Base-by-base conservation (phyloP, 2,329 filamentous ascomycete species). In the Penicillium hordei region DNA sequence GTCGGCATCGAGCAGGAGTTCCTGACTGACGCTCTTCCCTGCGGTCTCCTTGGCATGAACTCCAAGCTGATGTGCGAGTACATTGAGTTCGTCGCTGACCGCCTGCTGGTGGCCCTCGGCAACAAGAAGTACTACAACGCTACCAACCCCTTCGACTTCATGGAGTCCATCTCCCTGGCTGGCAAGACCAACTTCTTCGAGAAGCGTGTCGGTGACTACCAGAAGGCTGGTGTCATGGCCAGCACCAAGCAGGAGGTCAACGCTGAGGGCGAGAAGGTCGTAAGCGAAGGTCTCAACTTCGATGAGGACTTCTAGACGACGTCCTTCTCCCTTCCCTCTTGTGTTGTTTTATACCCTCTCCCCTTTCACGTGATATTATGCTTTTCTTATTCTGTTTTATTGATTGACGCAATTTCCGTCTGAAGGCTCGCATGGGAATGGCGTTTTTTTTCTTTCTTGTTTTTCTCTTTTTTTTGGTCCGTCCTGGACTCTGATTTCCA, bases 101-200 rank as follows among this genome's bases (percentile, higher is more conserved):
- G 94, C 69, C 89, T 99, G 36, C 86, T 99, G 36, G 82, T 97
- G 58, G 88, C 94, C 33, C 89, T 99, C 46, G 94, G 94, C 72
- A 97, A 97, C 79, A 85, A 90, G 70, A 97, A 97, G 84, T 83
- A 90, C 70, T 99, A 96, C 86, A 90, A 94, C 74, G 83, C 89
- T 27, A 86, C 88, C 76, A 99, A 99, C 82, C 94, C 94, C 75
- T 99, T 99, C 76, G 94, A 99, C 84, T 99, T 99, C 79, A 99
- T 99, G 94, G 94, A 99, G 85, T 97, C 96, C 81, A 99, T 99
- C 79, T 97, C 94, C 23, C 86, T 99, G 12, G 91, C 92, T 52
- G 94, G 94, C 79, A 99, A 99, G 90, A 99, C 94, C 76, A 99
- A 99, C 87, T 99, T 99, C 86, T 99, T 99, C 77, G 94, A 99